phyloP scores from a whole-genome alignment of 805 yeast genomes.

The Suhomyces tanzawaensis region DNA sequence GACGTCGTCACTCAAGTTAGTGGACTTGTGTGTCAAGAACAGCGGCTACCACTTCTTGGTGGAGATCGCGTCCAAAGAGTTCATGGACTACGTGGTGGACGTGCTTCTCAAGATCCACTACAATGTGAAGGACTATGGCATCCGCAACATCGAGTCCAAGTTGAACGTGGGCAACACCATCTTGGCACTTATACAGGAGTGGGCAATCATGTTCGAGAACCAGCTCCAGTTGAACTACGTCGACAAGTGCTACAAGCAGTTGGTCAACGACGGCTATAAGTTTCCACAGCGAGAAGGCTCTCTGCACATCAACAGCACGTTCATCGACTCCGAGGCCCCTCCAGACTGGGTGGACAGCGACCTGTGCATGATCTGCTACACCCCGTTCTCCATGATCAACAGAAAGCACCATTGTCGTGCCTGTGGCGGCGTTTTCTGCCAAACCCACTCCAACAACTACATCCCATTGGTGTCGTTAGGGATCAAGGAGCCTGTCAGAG shows the following conservation, averaged over 20 bases:
- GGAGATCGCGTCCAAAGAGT: constrained; percentile 81
- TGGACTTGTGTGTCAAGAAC: constrained; percentile 87
- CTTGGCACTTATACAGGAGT: constrained; percentile 65
- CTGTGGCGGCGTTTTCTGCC: constrained; percentile 94
- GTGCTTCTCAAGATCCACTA: constrained; percentile 38
- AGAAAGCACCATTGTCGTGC: constrained; percentile 96
- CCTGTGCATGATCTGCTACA: constrained; percentile 91
- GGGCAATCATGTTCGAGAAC: constrained; percentile 72
- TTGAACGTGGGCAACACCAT: constrained; percentile 53
- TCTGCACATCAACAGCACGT: constrained; percentile 32
- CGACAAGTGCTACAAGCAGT: constrained; percentile 54
- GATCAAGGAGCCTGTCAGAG: constrained; percentile 84
- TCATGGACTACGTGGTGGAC: constrained; percentile 73
- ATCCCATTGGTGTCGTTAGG: constrained; percentile 81
- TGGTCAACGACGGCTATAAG: constrained; percentile 59
- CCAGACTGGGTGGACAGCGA: constrained; percentile 98
- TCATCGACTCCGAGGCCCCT: constrained; percentile 87
- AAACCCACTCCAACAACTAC: constrained; percentile 73
- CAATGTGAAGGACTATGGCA: constrained; percentile 24
- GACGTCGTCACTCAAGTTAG: constrained; percentile 67
- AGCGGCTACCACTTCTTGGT: constrained; percentile 83
- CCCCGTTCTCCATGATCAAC: constrained; percentile 72
- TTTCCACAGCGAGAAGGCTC: constrained; percentile 55
- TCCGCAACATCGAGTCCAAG: constrained; percentile 23
- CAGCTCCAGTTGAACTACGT: constrained; percentile 67